Evolutionary conservation across 495 filamentous ascomycete species (phyloP), one percentile per base, ranked within the genome.

Genomic region (Lichenothelia convexa): DNA sequence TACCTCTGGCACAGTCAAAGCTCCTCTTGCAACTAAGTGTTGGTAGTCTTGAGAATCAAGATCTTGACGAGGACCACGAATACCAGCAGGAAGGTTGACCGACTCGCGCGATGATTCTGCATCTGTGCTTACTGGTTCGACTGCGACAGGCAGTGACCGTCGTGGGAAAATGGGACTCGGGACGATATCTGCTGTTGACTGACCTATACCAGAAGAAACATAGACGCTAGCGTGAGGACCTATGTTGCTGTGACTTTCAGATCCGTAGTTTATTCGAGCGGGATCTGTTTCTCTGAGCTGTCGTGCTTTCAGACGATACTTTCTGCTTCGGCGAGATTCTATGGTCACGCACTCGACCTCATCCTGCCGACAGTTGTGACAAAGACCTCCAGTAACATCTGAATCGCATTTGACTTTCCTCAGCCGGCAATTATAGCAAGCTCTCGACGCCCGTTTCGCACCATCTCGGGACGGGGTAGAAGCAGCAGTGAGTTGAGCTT

Each of bases 341-440:
- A 80, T 81, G 6, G 92, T 77, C 27, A 86, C 63, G 59, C 85
- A 93, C 45, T 83, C 77, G 36, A 91, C 81, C 45, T 81, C 73
- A 53, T 93, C 85, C 56, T 83, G 64, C 20, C 80, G 67, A 59
- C 85, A 93, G 58, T 92, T 93, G 15, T 76, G 81, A 53, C 85
- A 93, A 5, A 85, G 85, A 18, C 75, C 72, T 23, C 79, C 78
- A 57, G 75, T 75, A 45, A 91, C 80, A 30, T 86, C 80, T 41
- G 92, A 84, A 60, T 93, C 81, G 60, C 85, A 93, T 33, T 85
- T 67, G n/a, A 93, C 85, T 56, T 93, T 93, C 45, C 85, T 72
- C 18, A 78, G 70, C 35, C 85, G 68, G 49, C 85, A 93, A 44
- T 75, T 80, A 44, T 80, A 78, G 50, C 85, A 93, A 17, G 85